Evolutionary conservation across 139 green algal species (phyloP).

Genomic region (Ostreobium quekettii): DNA sequence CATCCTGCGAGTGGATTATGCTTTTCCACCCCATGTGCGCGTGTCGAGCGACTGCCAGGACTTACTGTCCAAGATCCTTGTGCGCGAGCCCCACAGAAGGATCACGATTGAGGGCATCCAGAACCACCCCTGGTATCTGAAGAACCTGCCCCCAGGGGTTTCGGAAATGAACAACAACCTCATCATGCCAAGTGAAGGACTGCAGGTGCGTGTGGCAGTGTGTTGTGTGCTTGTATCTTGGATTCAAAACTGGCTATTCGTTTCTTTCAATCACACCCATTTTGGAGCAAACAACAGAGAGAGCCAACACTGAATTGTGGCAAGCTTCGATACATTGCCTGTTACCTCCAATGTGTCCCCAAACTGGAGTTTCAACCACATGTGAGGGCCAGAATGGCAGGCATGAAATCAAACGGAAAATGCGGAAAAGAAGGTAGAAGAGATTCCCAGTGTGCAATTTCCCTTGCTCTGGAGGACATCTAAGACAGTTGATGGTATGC

Average conservation of each 20-base stretch:
- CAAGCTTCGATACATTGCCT: too few species aligned
- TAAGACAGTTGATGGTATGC: too few species aligned
- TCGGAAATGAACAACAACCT: conserved; percentile 67
- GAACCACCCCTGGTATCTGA: conserved; percentile 72
- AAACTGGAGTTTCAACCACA: neutral
- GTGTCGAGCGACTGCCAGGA: conserved; percentile 57
- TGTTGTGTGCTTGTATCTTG: neutral
- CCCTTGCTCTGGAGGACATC: too few species aligned
- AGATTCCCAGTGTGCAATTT: too few species aligned
- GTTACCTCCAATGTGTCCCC: too few species aligned
- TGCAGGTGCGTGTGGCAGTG: neutral
- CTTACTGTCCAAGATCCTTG: conserved; percentile 59
- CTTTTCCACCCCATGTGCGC: conserved; percentile 49
- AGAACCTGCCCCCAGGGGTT: conserved; percentile 81
- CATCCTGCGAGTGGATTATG: conserved; percentile 76
- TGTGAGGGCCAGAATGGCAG: neutral
- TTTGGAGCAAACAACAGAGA: neutral
- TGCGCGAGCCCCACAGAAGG: conserved; percentile 62
- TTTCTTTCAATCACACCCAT: too few species aligned
- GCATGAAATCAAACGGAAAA: too few species aligned
- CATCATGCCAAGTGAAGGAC: conserved; percentile 26
- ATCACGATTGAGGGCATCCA: conserved; percentile 53
- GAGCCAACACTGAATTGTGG: neutral
- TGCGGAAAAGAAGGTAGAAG: too few species aligned
- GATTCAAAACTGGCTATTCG: neutral